Percentiles rank a stretch among this genome's conserved stretches.
Conservation (phyloP, 345 rosid genomes). For the Populus nigra region DNA sequence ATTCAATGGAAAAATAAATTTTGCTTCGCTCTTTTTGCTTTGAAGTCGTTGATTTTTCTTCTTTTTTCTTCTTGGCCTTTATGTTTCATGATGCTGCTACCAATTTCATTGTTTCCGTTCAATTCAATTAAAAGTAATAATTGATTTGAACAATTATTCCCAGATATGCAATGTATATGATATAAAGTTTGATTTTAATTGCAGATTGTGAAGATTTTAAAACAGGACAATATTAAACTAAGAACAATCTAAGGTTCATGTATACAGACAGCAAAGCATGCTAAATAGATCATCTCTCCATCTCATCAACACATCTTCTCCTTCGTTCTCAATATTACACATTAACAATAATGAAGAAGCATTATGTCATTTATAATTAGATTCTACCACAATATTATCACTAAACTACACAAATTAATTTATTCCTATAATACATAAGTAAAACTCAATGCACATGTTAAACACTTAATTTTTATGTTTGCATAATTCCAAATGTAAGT, state of each 20-base stretch:
- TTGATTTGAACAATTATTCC: background rate
- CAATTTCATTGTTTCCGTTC: background rate
- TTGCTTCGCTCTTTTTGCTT: background rate
- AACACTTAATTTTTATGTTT: no score
- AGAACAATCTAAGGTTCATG: constrained; percentile 17
- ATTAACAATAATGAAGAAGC: no score
- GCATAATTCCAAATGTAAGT: no score
- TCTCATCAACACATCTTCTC: no score
- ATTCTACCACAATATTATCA: no score
- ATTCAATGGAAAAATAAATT: background rate
- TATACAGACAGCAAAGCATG: constrained; percentile 45
- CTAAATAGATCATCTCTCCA: no score
- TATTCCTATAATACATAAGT: no score
- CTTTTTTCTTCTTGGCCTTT: background rate
- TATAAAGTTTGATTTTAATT: background rate
- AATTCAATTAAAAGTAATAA: background rate
- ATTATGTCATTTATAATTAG: no score
- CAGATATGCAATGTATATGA: no score
- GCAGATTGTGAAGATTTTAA: background rate
- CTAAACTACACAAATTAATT: no score
- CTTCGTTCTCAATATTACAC: no score
- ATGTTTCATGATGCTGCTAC: background rate
- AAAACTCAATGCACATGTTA: no score
- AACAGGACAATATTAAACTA: background rate
- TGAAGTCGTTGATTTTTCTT: background rate